Base-by-base conservation (phyloP, 2,329 filamentous ascomycete genomes). In the Aspergillus phoenicis region DNA sequence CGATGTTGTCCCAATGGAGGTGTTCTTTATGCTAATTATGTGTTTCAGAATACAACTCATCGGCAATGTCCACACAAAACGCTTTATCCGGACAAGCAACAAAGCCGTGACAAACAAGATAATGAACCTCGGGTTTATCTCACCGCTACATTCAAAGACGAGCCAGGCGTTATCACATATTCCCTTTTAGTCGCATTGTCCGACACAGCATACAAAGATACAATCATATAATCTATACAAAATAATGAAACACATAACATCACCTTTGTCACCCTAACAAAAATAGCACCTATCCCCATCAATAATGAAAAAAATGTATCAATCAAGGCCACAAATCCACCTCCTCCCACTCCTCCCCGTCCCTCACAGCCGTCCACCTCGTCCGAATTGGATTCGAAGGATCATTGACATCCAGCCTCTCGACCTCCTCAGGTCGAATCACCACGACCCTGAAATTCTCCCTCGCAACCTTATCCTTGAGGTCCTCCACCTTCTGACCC, bases 391-490 rank as follows among this genome's bases (percentile, higher is more conserved):
- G 82, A 62, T 85, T 84, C 51, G 83, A 83, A 0, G 88, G 85
- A 71, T 91, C 85, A 59, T 84, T 87, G 57, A 96, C 76, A 73
- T 95, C 90, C 15, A 90, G 81, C 69, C 84, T 82, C 73, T 96
- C 93, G 20, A 96, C 88, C 73, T 90, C 87, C 8, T 90, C 85
- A 0, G 96, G 88, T 52, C 88, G 87, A 73, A 99, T 95, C 71
- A 95, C 88, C 3, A 97, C 91, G 0, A 97, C 91, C 57, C 94
- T 82, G 73, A 96, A 97, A 74, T 96, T 91, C 65, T 79, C 79
- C 66, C 92, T 82, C 43, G 91, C 91, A 58, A 89, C 67, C 5
- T 70, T 65, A 68, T 98, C 92, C 48, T 91, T 77, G 5, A 96
- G 75, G 68, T 89, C 86, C 17, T 86, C 83, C 15, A 95, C 87